Conservation (phyloP, 371 early-diverging fungal species). For the Rhizopus arrhizus region DNA sequence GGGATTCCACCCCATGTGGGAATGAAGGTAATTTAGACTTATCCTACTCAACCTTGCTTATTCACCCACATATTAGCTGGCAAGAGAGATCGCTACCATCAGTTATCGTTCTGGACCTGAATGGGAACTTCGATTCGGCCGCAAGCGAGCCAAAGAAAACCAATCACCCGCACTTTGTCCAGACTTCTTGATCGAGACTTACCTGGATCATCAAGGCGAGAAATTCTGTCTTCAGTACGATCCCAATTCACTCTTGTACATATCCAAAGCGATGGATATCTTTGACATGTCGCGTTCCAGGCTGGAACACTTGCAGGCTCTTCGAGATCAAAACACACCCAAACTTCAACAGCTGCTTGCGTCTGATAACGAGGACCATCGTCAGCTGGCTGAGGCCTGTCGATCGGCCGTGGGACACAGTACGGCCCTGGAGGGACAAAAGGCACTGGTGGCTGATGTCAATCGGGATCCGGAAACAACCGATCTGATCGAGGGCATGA, state of each 20-base stretch:
- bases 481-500: slow-evolving; percentile 64
- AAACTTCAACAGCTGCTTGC: slow-evolving; percentile 26
- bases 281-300: slow-evolving; percentile 84
- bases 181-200: slow-evolving; percentile 94
- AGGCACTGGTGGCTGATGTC: slow-evolving; percentile 25
- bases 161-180: slow-evolving; percentile 84
- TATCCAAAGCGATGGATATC: slow-evolving; percentile 97
- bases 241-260: slow-evolving; percentile 90
- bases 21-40: slow-evolving; percentile 70
- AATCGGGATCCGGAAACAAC: slow-evolving; percentile 53
- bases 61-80: slow-evolving; percentile 46
- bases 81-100: slow-evolving; percentile 86
- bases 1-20: slow-evolving; percentile 91
- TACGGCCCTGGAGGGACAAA: slow-evolving; percentile 42
- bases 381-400: slow-evolving; percentile 33
- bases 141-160: slow-evolving; percentile 74
- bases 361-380: slow-evolving; percentile 8
- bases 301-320: slow-evolving; percentile 43
- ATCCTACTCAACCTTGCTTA: background rate
- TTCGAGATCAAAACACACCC: slow-evolving; percentile 45
- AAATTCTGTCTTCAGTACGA: slow-evolving; percentile 92
- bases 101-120: slow-evolving; percentile 94
- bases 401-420: slow-evolving; percentile 27
- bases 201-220: slow-evolving; percentile 95
- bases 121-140: slow-evolving; percentile 94